Evolutionary conservation across 495 filamentous ascomycete genomes (phyloP).

Genomic region (Aspergillus bridgeri): DNA sequence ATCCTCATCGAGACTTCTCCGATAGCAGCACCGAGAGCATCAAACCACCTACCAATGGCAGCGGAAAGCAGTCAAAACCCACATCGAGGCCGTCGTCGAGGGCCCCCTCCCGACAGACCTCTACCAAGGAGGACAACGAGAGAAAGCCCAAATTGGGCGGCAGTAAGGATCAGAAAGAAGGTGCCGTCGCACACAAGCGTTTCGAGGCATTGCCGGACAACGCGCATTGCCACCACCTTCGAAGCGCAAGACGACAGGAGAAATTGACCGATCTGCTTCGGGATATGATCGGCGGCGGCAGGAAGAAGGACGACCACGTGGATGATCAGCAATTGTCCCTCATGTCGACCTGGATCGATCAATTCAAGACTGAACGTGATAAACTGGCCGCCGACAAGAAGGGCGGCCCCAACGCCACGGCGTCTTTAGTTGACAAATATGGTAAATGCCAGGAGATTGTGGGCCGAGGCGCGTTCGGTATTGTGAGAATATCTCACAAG

Average conservation of each 20-base stretch:
- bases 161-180: constrained; percentile 44
- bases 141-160: constrained; percentile 31
- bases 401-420: constrained; percentile 70
- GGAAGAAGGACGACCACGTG: constrained; percentile 60
- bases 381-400: constrained; percentile 72
- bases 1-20: constrained; percentile 37
- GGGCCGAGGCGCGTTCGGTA: constrained; percentile 95
- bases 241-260: constrained; percentile 84
- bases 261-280: constrained; percentile 91
- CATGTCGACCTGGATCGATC: constrained; percentile 94
- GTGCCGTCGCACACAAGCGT: constrained; percentile 43
- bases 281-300: constrained; percentile 70
- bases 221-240: constrained; percentile 81
- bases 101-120: constrained; percentile 41
- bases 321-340: constrained; percentile 84
- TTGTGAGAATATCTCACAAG: constrained; percentile 98
- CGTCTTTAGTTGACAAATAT: constrained; percentile 90
- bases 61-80: constrained; percentile 33
- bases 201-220: constrained; percentile 59
- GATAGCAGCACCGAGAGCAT: constrained; percentile 41
- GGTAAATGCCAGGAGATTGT: constrained; percentile 98
- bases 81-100: constrained; percentile 38
- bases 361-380: constrained; percentile 83
- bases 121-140: constrained; percentile 35
- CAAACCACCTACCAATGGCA: constrained; percentile 26